Evolutionary conservation across 768 basidiomycete species (phyloP).

Genomic region (Gymnopilus dilepis): DNA sequence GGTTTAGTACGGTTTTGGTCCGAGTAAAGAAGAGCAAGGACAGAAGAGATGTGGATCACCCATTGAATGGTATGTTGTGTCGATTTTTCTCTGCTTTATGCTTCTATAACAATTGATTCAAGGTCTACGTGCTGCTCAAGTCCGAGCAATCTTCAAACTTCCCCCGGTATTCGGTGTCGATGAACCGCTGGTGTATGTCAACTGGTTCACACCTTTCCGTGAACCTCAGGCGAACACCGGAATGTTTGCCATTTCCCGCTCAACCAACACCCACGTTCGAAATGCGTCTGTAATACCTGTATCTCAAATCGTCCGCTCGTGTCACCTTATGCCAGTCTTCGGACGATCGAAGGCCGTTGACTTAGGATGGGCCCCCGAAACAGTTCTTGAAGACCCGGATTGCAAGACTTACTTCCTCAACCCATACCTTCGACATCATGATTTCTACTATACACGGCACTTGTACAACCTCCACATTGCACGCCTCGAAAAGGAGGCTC

Average conservation of each 20-base stretch:
- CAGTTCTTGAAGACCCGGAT: too few relatives aligned
- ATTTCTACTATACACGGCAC: too few relatives aligned
- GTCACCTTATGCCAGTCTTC: too few relatives aligned
- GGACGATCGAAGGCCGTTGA: too few relatives aligned
- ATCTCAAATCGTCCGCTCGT: too few relatives aligned
- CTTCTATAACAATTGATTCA: not conserved
- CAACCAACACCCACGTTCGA: too few relatives aligned
- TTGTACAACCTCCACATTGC: too few relatives aligned
- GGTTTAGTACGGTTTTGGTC: constrained; percentile 31
- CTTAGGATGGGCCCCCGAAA: too few relatives aligned
- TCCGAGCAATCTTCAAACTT: constrained; percentile 33
- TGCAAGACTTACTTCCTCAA: too few relatives aligned
- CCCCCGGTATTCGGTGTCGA: constrained; percentile 5
- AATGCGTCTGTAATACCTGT: too few relatives aligned
- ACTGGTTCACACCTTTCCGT: not conserved
- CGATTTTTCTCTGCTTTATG: not conserved
- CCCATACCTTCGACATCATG: too few relatives aligned
- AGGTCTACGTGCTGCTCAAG: constrained; percentile 29
- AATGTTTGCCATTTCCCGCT: not conserved
- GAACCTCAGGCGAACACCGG: not conserved
- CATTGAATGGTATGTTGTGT: not conserved
- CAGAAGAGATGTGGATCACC: not conserved
- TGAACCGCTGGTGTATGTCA: not conserved
- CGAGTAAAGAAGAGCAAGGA: not conserved
- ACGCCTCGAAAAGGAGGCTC: too few relatives aligned